A percentile compares a stretch with the other conserved stretches of the same genome.
These are phyloP conservation scores for Verbascum thapsus DNA, from an alignment of 257 asterid species.

Conservation along the genomic window DNA sequence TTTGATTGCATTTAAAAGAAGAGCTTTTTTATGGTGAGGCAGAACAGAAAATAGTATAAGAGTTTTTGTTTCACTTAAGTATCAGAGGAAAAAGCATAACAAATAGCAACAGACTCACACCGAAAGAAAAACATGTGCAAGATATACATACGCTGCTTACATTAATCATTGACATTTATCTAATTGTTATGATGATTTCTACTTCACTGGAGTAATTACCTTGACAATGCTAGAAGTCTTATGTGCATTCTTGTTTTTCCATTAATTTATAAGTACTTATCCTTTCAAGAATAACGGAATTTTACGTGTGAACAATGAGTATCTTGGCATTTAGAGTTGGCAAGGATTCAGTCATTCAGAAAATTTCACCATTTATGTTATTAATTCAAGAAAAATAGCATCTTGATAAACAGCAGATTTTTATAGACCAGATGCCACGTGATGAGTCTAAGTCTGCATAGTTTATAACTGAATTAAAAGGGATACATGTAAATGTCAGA, in stretches of 20 bases:
- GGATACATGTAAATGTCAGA: background rate
- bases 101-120: background rate
- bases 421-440: background rate
- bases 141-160: slow-evolving; percentile 8
- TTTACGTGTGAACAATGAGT: background rate
- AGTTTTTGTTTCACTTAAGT: background rate
- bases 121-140: background rate
- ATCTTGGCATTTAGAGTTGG: background rate
- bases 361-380: background rate
- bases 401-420: background rate
- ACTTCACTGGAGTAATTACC: background rate
- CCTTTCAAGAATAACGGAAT: background rate
- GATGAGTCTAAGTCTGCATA: background rate
- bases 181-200: background rate
- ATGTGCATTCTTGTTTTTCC: background rate
- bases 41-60: background rate
- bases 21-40: background rate
- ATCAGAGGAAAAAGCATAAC: background rate
- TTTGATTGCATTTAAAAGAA: too few species aligned
- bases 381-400: background rate
- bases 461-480: background rate
- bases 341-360: background rate
- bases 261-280: background rate
- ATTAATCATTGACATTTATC: background rate
- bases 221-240: background rate